Conservation (phyloP, 352 stramenopile genomes). For the Thalassiosira exigua region DNA sequence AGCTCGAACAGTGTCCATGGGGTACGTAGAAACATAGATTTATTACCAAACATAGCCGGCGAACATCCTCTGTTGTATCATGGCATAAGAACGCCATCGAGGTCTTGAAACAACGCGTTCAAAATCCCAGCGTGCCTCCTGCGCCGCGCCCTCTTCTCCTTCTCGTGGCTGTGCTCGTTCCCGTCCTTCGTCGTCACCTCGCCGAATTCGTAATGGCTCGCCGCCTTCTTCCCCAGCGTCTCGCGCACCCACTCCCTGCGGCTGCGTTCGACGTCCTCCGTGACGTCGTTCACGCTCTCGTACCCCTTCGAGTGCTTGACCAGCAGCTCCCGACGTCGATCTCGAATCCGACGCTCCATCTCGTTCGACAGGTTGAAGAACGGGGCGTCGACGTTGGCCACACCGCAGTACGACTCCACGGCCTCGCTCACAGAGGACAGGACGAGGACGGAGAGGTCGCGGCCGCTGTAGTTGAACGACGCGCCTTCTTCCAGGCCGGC, state of each 20-base stretch:
- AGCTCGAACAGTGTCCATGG: no score
- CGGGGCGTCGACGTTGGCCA: slow-evolving; percentile 46
- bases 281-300: slow-evolving; percentile 41
- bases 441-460: slow-evolving; percentile 43
- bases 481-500: slow-evolving; percentile 2
- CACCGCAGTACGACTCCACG: slow-evolving; percentile 47
- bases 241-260: slow-evolving; percentile 35
- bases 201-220: slow-evolving; percentile 36
- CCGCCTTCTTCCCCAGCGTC: slow-evolving; percentile 23
- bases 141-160: slow-evolving; percentile 13
- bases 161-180: slow-evolving; percentile 24
- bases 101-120: slow-evolving; percentile 35
- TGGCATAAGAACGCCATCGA: slow-evolving; percentile 44
- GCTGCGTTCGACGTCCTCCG: slow-evolving; percentile 41
- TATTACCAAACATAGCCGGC: no score
- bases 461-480: slow-evolving; percentile 28
- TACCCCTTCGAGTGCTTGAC: slow-evolving; percentile 46
- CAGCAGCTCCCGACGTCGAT: slow-evolving; percentile 31
- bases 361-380: slow-evolving; percentile 49
- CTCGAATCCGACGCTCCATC: slow-evolving; percentile 36
- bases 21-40: no score
- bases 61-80: no score
- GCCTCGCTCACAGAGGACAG: slow-evolving; percentile 41
- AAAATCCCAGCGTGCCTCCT: slow-evolving; percentile 4
- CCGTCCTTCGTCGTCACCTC: slow-evolving; percentile 38